Evolutionary conservation across 116 monocot species (phyloP).

Genomic region (Trichopus zeylanicus): DNA sequence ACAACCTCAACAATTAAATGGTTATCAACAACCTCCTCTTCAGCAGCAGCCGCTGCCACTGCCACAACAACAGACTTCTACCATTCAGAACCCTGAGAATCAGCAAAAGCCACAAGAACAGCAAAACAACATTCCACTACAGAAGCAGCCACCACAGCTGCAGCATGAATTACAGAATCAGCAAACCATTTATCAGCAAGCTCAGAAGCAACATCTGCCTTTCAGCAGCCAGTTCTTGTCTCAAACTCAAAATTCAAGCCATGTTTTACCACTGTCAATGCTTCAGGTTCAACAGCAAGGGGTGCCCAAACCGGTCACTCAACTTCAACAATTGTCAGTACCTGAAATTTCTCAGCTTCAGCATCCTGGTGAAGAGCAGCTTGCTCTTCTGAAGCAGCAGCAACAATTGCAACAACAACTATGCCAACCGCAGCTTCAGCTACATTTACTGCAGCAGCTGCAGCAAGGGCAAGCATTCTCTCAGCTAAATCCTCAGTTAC

Average conservation of each 20-base stretch:
- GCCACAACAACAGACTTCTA: conserved; percentile 11
- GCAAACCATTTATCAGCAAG: conserved; percentile 25
- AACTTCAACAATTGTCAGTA: conserved; percentile 20
- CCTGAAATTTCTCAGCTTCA: conserved; percentile 32
- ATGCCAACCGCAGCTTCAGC: conserved; percentile 30
- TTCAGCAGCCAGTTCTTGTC: conserved; percentile 10
- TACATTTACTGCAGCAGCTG: conserved; percentile 51
- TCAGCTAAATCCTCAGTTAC: conserved; percentile 20
- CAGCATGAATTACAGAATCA: too few species aligned
- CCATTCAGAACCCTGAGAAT: conserved; percentile 6
- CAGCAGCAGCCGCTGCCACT: conserved; percentile 23
- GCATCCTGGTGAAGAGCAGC: conserved; percentile 34
- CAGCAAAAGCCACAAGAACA: conserved; percentile 1
- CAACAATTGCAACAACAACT: conserved; percentile 21
- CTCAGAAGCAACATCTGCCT: conserved; percentile 27
- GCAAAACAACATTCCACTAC: too few species aligned
- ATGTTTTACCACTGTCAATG: conserved; percentile 29
- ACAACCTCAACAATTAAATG: conserved; percentile 26
- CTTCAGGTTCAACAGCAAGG: conserved; percentile 31
- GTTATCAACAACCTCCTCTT: conserved; percentile 30
- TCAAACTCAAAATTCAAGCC: conserved; percentile 29
- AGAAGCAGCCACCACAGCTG: too few species aligned
- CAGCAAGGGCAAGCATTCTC: conserved; percentile 26
- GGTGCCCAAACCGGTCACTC: conserved; percentile 15
- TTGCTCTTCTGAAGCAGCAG: conserved; percentile 30